Base-by-base conservation (phyloP, 2,329 filamentous ascomycete genomes). In the Biscogniauxia mediterranea region DNA sequence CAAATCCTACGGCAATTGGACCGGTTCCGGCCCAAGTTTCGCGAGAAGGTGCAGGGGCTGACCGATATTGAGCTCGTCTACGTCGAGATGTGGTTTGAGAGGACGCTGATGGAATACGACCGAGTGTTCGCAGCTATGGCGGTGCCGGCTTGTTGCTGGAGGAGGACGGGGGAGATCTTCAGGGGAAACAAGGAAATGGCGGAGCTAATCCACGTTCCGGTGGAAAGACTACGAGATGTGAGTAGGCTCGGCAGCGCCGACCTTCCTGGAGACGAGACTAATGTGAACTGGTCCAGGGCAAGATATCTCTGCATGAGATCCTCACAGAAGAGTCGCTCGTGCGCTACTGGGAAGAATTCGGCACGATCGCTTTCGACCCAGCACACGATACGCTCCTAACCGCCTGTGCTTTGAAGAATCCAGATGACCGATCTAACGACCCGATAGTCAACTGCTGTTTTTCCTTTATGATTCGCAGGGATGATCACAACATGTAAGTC, bases 61-160 rank as follows among this genome's bases (percentile, higher is more conserved):
- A 97, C 92, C 1, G 95, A 99, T 76, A 91, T 97, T 74, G 92
- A 99, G 76, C 85, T 99, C 25, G 89, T 98, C 26, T 87, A 93
- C 61, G 94, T 98, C 11, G 95, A 99, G 78, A 97, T 98, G 92
- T 98, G 95, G 94, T 98, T 99, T 73, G 95, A 99, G 76, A 88
- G 90, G 71, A 95, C 91, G 65, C 79, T 99, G 68, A 95, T 98
- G 90, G 95, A 98, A 74, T 98, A 98, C 71, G 95, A 99, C 72
- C 92, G 95, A 32, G 93, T 99, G 1, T 99, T 99, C 79, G 95
- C 95, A 1, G 96, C 93, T 75, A 99, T 99, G 95, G 95, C 95
- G 1, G 94, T 99, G 64, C 95, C 95, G 0, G 95, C 95, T 15
- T 99, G 95, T 77, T 96, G 94, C 75, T 99, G 95, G 95, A 85